Evolutionary conservation across 768 basidiomycete genomes (phyloP).

Genomic region (Pisolithus microcarpus): DNA sequence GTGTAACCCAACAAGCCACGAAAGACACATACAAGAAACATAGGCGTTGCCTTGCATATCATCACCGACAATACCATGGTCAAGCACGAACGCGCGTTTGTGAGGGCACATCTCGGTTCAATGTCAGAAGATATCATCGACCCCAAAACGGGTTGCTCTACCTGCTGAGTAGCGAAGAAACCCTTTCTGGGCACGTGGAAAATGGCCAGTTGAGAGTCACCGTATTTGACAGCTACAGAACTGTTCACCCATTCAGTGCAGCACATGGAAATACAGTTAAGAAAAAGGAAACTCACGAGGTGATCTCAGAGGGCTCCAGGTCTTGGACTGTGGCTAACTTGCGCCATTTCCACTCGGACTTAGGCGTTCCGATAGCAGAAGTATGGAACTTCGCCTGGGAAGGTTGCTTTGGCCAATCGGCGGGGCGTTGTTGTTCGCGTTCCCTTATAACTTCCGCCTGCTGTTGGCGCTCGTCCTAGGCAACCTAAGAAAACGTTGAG

Average conservation of each 20-base stretch:
- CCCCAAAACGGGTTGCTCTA: slow-evolving; percentile 21
- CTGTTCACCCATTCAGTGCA: slow-evolving; percentile 14
- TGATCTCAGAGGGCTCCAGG: slow-evolving; percentile 40
- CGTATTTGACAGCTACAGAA: slow-evolving; percentile 50
- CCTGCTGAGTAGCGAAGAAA: slow-evolving; percentile 64
- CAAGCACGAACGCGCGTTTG: slow-evolving; percentile 61
- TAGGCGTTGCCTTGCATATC: slow-evolving; percentile 47
- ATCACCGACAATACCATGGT: slow-evolving; percentile 64
- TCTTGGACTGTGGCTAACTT: slow-evolving; percentile 42
- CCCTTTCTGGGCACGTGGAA: slow-evolving; percentile 55
- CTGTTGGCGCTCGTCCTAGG: slow-evolving; percentile 31
- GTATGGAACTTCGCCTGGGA: slow-evolving; percentile 39
- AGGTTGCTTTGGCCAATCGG: slow-evolving; percentile 59
- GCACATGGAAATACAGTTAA: neutral
- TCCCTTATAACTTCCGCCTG: slow-evolving; percentile 49
- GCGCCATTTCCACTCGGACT: slow-evolving; percentile 51
- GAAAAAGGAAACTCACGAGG: slow-evolving; percentile 34
- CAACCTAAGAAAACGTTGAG: neutral
- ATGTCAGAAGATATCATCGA: neutral
- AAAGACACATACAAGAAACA: slow-evolving; percentile 36
- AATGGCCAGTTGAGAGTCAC: slow-evolving; percentile 60
- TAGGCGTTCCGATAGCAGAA: slow-evolving; percentile 36
- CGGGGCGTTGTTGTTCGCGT: slow-evolving; percentile 56
- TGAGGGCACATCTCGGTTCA: slow-evolving; percentile 38
- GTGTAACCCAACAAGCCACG: too few species aligned